Base-by-base conservation (phyloP, 768 basidiomycete species). In the Russula emetica region DNA sequence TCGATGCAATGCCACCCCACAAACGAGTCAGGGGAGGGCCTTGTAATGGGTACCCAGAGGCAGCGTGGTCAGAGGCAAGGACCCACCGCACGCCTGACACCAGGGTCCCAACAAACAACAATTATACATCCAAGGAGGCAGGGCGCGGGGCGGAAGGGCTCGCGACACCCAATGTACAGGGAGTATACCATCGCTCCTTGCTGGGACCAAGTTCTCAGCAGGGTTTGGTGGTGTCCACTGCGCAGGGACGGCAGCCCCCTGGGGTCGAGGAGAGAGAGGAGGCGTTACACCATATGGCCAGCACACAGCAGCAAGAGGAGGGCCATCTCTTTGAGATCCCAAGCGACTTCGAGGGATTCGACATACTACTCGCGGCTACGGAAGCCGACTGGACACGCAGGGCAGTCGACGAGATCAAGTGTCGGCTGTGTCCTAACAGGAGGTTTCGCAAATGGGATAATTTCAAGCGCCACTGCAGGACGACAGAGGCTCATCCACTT, bases 141-240 rank as follows among this genome's bases (percentile, higher is more conserved):
- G 53, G 44, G 36, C 34, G 53, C 32, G 60, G 60, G 38, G 60
- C 53, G 44, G 60, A 14, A 44, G 55, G 24, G 60, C 60, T 61
- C 60, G 53, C 60, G 32, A 18, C 53, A 32, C 18, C 11, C 13
- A 55, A 24, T 4, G 24, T 53, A 34, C 44, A 28, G 3, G 61
- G 34, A 62, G 8, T 62, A 51, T 47, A 56, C 47, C 55, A 56
- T 32, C 38, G 22, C 20, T 10, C 18, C 38, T 22, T 42, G 20
- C 32, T 3, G 55, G 61, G 61, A 26, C 61, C 55, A 22, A 56
- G 55, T 22, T 47, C 51, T 26, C 55, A 28, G 20, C 53, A 62
- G 26, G 55, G 22, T n/a, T 50, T 18, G 55, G n/a, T 20, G 26
- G 61, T 22, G 2, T 0, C 22, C 2, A 13, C 40, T 62, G 50